Percentiles rank a stretch among this genome's conserved stretches.
These are phyloP conservation scores for Singerocomus inundabilis DNA, from an alignment of 1,284 basidiomycete genomes.

Conservation along the genomic window DNA sequence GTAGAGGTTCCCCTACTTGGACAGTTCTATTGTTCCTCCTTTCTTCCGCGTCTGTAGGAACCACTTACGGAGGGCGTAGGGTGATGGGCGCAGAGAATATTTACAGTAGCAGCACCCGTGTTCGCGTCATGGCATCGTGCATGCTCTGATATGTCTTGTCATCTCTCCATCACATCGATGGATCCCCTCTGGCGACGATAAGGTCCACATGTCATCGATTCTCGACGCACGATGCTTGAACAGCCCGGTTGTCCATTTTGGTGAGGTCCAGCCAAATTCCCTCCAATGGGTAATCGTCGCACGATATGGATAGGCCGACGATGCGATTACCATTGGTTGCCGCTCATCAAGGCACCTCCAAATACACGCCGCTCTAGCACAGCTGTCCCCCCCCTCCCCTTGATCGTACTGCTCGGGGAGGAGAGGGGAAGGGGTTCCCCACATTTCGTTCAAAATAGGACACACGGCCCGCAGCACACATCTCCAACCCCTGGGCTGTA, in stretches of 20 bases:
- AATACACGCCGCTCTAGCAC: not conserved
- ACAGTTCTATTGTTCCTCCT: not conserved
- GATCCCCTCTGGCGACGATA: too few species aligned
- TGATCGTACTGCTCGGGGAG: not conserved
- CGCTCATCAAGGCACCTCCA: constrained; percentile 12
- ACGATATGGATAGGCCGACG: not conserved
- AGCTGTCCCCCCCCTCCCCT: constrained; percentile 1
- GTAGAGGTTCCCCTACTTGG: constrained; percentile 17
- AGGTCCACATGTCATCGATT: too few species aligned
- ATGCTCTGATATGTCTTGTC: not conserved
- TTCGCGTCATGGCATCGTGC: too few species aligned
- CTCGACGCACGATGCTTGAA: constrained; percentile 7
- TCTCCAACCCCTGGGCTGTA: not conserved
- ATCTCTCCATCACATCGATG: too few species aligned
- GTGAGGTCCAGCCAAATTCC: not conserved
- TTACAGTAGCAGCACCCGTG: too few species aligned
- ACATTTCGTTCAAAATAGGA: constrained; percentile 4
- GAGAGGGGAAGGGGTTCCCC: not conserved
- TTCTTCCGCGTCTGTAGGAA: not conserved
- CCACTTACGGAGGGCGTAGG: constrained; percentile 20
- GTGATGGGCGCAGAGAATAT: constrained; percentile 2
- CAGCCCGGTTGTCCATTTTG: constrained; percentile 6
- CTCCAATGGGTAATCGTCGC: not conserved
- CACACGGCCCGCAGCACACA: too few species aligned
- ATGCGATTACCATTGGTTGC: not conserved